Evolutionary conservation across 1,284 basidiomycete genomes (phyloP), one percentile per base, ranked within the genome.

Genomic region (Meira nashicola): DNA sequence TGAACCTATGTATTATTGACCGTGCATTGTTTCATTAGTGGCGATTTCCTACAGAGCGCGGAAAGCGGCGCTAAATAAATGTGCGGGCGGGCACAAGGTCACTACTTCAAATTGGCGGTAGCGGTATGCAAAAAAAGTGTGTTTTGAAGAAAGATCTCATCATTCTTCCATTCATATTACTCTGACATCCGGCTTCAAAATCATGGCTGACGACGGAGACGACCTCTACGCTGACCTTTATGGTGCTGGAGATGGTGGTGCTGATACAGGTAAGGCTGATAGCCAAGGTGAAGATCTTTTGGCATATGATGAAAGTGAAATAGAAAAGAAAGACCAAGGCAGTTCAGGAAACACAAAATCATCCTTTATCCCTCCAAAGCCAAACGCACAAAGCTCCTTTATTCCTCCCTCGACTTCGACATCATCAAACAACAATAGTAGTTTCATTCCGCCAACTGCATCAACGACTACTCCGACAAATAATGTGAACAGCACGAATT

Each of bases 201-300:
- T n/a, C 8, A 71, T 67, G 69, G 63, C 65, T 1, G 65, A 69
- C 54, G 67, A 71, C 25, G 65, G 63, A 28, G 70, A 71, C 59
- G 71, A 71, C 53, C 67, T 73, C 46, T 73, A 73, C 39, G 66
- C 67, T 28, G 71, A 73, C 53, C 64, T 73, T 38, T 73, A 73
- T 54, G 68, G 62, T 33, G 64, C 56, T 11, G 60, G 59, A 37
- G 67, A 53, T 25, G 59, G 40, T 12, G 63, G 55, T 43, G 60
- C 55, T 17, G n/a, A 21, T 9, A 33, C 52, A 23, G 62, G 17
- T 5, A n/a, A 33, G 25, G 56, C 14, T 38, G 55, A 39, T 15
- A 46, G 21, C 44, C 33, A 51, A 23, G 46, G 25, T 12, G 44
- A 54, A 38, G 33, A 59, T 48, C n/a, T 17, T 44, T 52, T 19